Evolutionary conservation across 352 stramenopile genomes (phyloP), one percentile per base, ranked within the genome.

Genomic region (Thalassiosira mediterranea): DNA sequence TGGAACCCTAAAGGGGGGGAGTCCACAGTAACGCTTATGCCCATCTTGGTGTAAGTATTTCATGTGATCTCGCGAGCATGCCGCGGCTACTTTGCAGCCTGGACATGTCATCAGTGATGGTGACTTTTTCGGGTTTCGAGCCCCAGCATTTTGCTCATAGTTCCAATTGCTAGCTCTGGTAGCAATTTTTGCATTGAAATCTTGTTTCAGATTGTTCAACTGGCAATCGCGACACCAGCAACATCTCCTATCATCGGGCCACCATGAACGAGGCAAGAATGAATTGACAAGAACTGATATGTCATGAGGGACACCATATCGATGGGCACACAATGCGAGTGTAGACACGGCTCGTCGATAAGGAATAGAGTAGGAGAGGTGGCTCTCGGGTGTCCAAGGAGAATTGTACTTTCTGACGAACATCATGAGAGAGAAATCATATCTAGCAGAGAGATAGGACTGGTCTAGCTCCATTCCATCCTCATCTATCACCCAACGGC

Each of bases 361-460:
- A 52, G 61, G 61, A 26, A 70, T 42, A 31, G 51, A 70, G 58
- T 77, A 87, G 11, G 74, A 82, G 15, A 70, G 25, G 38, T 87
- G 79, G 59, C 60, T 82, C 5, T 62, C 40, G 31, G 79, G 70
- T 42, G 44, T 87, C 79, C 79, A 87, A 58, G 79, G 79, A 34
- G 32, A 52, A 46, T 74, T 32, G 64, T 65, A 87, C 26, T 68
- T 58, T 40, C 67, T 53, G 49, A 83, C 13, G 59, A 86, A 67
- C 37, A 81, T 46, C 29, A 83, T 21, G 13, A 83, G 57, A 40
- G 73, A 78, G 46, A 86, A 86, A 69, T 86, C 73, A 65, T 81
- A 83, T 34, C 78, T 49, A 49, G 78, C 60, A 38, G 37, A 48
- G 11, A 85, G 59, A 47, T 73, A 25, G 48, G 28, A 13, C 47